Evolutionary conservation across 768 basidiomycete species (phyloP), one percentile per base, ranked within the genome.

Genomic region (Tephrocybe sp.): DNA sequence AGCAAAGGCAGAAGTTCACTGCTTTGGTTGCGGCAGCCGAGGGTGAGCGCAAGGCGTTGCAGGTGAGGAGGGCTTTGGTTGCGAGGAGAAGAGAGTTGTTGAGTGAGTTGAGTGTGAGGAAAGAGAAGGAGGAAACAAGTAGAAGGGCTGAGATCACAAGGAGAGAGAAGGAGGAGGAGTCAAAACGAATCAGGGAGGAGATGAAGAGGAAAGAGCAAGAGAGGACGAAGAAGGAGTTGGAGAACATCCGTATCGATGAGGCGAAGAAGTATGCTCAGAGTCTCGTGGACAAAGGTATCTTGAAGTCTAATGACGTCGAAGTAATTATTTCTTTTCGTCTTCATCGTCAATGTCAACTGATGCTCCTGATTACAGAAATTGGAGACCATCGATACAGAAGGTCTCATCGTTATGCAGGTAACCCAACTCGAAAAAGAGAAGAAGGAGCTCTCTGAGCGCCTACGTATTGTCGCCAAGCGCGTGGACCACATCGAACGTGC

Each of bases 391-490:
- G 91, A 91, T 65, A 93, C 92, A 8, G 86, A 90, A 60, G 82
- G 83, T 40, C 80, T 98, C 54, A 86, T 97, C 66, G 81, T 79
- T 24, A 81, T 97, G 57, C 94, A 97, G 66, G 93, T 97, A 30
- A 86, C 92, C 57, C 93, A 97, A 63, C 77, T 97, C 38, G 97
- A 97, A 72, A 97, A 95, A 72, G 94, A 98, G 72, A 95, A 94
- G 77, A 86, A 83, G 60, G 89, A 93, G 57, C 74, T 91, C 55
- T 78, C 77, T 49, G 89, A 93, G 59, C 80, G 88, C 18, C 76
- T 95, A 41, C 85, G 92, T 19, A 81, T 94, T 56, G 78, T 86
- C 37, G 65, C 84, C 30, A 98, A 98, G 71, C 87, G 94, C 21
- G 80, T 97, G 58, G 97, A 98, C 63, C 95, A 99, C 70, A 65